Conservation (phyloP, 1,139 yeast genomes). For the Sugiyamaella sp. region DNA sequence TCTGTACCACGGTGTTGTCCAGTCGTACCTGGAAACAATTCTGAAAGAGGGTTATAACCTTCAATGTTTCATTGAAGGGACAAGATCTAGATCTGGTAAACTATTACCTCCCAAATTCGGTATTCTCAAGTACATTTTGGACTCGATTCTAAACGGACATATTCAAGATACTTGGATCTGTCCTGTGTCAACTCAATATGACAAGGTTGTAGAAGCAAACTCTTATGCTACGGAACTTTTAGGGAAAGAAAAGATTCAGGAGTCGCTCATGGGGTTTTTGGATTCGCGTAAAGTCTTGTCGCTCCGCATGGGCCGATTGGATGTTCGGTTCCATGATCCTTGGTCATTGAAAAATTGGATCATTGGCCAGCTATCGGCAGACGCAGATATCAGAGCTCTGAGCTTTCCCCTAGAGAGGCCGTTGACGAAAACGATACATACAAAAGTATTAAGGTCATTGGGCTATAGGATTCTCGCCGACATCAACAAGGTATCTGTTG, state of each 20-base stretch:
- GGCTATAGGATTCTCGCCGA: slow-evolving; percentile 48
- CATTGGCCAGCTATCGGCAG: slow-evolving; percentile 38
- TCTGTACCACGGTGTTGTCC: slow-evolving; percentile 57
- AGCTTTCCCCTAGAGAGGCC: slow-evolving; percentile 26
- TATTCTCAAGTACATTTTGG: slow-evolving; percentile 57
- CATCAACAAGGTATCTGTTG: slow-evolving; percentile 47
- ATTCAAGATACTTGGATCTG: slow-evolving; percentile 54
- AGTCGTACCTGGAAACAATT: slow-evolving; percentile 57
- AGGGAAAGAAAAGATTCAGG: slow-evolving; percentile 59
- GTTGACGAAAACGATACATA: slow-evolving; percentile 27
- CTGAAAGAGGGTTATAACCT: slow-evolving; percentile 56
- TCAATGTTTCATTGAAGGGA: slow-evolving; percentile 70
- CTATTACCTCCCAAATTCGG: slow-evolving; percentile 67
- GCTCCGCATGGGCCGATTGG: slow-evolving; percentile 47
- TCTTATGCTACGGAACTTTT: slow-evolving; percentile 62
- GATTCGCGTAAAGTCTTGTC: slow-evolving; percentile 43
- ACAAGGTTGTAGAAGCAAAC: slow-evolving; percentile 68
- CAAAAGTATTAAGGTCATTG: slow-evolving; percentile 42
- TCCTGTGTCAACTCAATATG: slow-evolving; percentile 65
- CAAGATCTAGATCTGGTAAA: slow-evolving; percentile 68
- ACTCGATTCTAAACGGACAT: slow-evolving; percentile 49
- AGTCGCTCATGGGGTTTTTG: slow-evolving; percentile 43
- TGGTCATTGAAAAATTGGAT: slow-evolving; percentile 46
- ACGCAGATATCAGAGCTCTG: slow-evolving; percentile 7
- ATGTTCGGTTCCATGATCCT: slow-evolving; percentile 47